Conservation (phyloP, 2,329 filamentous ascomycete species). For the Gaeumannomyces sp. region DNA sequence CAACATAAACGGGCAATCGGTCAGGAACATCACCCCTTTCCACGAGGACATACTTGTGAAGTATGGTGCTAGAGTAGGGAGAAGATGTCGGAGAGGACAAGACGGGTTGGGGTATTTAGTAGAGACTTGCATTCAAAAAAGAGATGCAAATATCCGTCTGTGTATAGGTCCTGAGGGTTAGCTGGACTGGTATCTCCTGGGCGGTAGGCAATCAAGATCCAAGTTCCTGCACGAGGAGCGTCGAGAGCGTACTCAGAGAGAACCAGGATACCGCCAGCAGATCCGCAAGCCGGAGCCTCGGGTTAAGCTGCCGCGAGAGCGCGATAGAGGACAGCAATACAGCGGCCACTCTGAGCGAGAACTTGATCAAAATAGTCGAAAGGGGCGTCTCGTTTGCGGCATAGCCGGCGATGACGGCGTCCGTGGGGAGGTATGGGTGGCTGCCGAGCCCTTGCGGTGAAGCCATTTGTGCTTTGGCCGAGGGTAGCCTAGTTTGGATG, state of each 20-base stretch:
- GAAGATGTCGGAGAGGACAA: background rate
- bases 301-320: constrained; percentile 25
- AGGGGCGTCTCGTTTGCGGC: constrained; percentile 37
- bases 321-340: constrained; percentile 28
- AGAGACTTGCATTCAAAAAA: constrained; percentile 65
- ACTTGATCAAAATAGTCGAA: constrained; percentile 28
- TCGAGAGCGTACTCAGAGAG: constrained; percentile 38
- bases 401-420: constrained; percentile 37
- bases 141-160: constrained; percentile 65
- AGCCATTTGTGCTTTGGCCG: background rate
- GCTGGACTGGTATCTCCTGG: background rate
- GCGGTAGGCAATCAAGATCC: background rate
- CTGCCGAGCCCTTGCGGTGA: background rate
- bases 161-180: background rate
- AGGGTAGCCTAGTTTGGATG: constrained; percentile 24
- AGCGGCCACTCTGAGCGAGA: constrained; percentile 31
- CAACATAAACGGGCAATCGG: background rate
- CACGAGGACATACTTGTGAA: background rate
- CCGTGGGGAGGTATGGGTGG: constrained; percentile 47
- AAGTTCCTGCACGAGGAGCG: background rate
- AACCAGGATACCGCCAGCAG: constrained; percentile 47
- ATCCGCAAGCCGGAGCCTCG: constrained; percentile 30
- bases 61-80: background rate
- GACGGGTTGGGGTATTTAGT: background rate
- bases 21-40: background rate